Percentiles rank a stretch among this genome's conserved stretches.
Conservation (phyloP, 129 eudicot genomes). For the Arctium minus region DNA sequence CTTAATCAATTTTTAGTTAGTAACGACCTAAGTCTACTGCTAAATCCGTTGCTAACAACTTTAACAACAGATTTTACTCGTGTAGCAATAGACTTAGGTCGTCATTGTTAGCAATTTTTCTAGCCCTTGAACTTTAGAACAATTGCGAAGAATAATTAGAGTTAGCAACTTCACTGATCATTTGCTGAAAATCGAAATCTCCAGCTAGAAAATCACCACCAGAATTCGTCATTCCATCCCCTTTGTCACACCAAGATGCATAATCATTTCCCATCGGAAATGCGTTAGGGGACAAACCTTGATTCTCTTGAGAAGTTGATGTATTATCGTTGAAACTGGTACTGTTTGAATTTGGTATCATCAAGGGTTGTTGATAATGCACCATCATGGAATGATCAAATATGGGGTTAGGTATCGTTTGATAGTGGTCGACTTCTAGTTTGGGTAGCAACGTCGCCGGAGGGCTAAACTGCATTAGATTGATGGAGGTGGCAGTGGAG, state of each 20-base stretch:
- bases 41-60: not conserved
- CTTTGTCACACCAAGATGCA: constrained; percentile 23
- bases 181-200: constrained; percentile 13
- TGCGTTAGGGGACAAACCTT: not conserved
- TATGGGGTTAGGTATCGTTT: not conserved
- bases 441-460: constrained; percentile 5
- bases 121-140: not conserved
- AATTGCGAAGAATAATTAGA: constrained; percentile 12
- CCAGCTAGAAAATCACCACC: not conserved
- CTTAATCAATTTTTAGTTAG: not conserved
- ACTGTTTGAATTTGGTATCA: not conserved
- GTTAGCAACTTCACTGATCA: constrained; percentile 30
- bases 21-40: not conserved
- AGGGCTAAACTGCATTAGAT: not conserved
- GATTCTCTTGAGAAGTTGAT: constrained; percentile 14
- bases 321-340: constrained; percentile 1
- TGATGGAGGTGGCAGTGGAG: not conserved
- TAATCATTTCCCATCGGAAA: constrained; percentile 1
- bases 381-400: constrained; percentile 11
- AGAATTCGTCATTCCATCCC: constrained; percentile 5
- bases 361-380: not conserved
- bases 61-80: not conserved
- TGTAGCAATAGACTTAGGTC: not conserved
- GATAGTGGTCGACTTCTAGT: constrained; percentile 7
- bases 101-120: not conserved